phyloP scores from a whole-genome alignment of 2,329 filamentous ascomycete genomes.

The Metarhizium brunneum region DNA sequence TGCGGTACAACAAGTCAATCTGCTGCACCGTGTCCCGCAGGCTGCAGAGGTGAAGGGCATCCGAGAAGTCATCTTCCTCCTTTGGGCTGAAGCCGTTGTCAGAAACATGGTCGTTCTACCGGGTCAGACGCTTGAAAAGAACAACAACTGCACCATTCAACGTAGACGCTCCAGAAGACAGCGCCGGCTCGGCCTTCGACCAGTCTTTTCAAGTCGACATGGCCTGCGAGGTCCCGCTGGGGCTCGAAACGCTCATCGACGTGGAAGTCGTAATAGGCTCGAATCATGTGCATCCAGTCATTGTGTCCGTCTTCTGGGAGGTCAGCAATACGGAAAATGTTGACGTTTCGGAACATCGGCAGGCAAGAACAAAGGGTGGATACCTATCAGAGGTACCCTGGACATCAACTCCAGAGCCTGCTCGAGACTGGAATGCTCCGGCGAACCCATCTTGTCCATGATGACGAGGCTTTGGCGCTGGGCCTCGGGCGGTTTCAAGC shows the following conservation, averaged over 20 bases:
- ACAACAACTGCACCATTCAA: constrained; percentile 49
- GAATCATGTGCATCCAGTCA: constrained; percentile 66
- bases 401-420: no score
- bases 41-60: background rate
- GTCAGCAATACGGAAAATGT: background rate
- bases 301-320: constrained; percentile 63
- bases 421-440: no score
- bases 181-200: constrained; percentile 60
- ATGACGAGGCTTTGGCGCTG: no score
- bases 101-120: no score
- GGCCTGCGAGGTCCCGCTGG: constrained; percentile 52
- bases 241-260: constrained; percentile 65
- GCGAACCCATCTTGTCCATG: no score
- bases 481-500: no score
- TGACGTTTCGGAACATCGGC: no score
- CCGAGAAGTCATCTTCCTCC: background rate
- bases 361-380: no score
- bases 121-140: no score
- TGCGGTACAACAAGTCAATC: no score
- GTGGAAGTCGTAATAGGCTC: constrained; percentile 47
- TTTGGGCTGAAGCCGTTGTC: background rate
- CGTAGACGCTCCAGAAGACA: constrained; percentile 77
- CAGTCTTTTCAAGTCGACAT: constrained; percentile 60
- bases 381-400: no score
- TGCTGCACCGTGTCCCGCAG: no score